Base-by-base conservation (phyloP, 2,329 filamentous ascomycete species). In the Colletotrichum lentis region DNA sequence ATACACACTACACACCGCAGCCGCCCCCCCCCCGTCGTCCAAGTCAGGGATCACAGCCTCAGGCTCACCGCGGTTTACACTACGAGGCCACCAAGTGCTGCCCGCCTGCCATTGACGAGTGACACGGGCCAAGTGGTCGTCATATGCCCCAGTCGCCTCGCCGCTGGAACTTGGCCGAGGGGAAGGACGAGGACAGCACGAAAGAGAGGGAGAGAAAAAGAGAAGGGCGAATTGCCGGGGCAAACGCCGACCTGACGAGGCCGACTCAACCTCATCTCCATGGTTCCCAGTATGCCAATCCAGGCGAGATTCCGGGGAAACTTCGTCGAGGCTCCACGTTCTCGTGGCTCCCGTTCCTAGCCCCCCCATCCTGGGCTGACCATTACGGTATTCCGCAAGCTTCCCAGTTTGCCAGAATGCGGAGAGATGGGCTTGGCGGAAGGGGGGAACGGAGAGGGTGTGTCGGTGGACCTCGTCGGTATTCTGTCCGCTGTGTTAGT, bases 221-320 rank as follows among this genome's bases (percentile, higher is more conserved):
- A n/a, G 58, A 20, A 16, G n/a, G 27, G 16, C 18, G 58, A 20
- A 18, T 39, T 39, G 44, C 35, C 35, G n/a, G 53, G 56, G 56
- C 56, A 59, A n/a, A 58, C 27, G 44, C 64, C 53, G 64, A 64
- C 27, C 57, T 31, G 57, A 55, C 57, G 43, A 58, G 27, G 41
- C 55, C 55, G 47, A 44, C 27, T 27, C 27, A 27, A 27, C 8
- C 27, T 8, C 20, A 39, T 49, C 55, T 18, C 20, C 56, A 50
- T 49, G 24, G 27, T 27, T 27, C 5, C 18, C 31, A 14, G n/a
- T 41, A 47, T 50, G 18, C 31, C 56, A 47, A 27, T 46, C 27
- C 39, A 52, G 49, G 47, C 56, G 24, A 44, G 43, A 69, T 67
- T 67, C 67, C 64, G 67, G 67, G 64, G 67, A 67, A 69, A 60